Evolutionary conservation across 2,329 filamentous ascomycete species (phyloP).

Genomic region (Arthroderma sp.): DNA sequence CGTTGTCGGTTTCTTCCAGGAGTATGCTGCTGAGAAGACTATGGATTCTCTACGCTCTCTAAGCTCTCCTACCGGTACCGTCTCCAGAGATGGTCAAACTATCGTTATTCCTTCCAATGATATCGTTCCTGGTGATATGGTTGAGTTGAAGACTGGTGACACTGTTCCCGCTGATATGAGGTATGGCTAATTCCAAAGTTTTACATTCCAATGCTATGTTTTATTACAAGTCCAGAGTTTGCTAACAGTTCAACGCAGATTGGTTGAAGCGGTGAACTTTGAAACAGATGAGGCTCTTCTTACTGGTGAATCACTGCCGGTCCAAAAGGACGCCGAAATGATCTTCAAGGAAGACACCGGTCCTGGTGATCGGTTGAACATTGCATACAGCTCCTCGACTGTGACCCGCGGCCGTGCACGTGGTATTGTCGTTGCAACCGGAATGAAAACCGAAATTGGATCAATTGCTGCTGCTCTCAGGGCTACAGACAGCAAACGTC

Average conservation of each 20-base stretch:
- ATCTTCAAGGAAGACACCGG: slow-evolving; percentile 42
- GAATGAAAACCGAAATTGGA: slow-evolving; percentile 50
- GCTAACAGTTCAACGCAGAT: slow-evolving; percentile 7
- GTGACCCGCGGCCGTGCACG: slow-evolving; percentile 49
- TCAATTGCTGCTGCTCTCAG: slow-evolving; percentile 53
- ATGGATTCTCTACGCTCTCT: slow-evolving; percentile 41
- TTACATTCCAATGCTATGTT: neutral
- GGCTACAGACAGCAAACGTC: slow-evolving; percentile 41
- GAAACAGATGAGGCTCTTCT: slow-evolving; percentile 50
- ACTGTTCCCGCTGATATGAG: slow-evolving; percentile 37
- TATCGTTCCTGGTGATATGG: slow-evolving; percentile 46
- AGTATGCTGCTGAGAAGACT: slow-evolving; percentile 41
- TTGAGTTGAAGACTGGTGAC: slow-evolving; percentile 38
- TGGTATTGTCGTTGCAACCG: slow-evolving; percentile 48
- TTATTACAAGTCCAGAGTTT: neutral
- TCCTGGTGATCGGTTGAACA: slow-evolving; percentile 47
- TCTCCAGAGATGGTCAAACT: slow-evolving; percentile 38
- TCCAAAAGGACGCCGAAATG: slow-evolving; percentile 38
- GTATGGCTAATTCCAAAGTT: slow-evolving; percentile 2
- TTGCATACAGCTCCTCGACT: slow-evolving; percentile 49
- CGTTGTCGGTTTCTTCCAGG: slow-evolving; percentile 44
- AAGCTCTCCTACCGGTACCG: slow-evolving; percentile 38
- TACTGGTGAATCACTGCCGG: slow-evolving; percentile 50
- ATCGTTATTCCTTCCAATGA: slow-evolving; percentile 40
- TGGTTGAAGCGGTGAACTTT: slow-evolving; percentile 47